Evolutionary conservation across 2,329 filamentous ascomycete genomes (phyloP), one percentile per base, ranked within the genome.

Genomic region (Dothideomycetidae sp.): DNA sequence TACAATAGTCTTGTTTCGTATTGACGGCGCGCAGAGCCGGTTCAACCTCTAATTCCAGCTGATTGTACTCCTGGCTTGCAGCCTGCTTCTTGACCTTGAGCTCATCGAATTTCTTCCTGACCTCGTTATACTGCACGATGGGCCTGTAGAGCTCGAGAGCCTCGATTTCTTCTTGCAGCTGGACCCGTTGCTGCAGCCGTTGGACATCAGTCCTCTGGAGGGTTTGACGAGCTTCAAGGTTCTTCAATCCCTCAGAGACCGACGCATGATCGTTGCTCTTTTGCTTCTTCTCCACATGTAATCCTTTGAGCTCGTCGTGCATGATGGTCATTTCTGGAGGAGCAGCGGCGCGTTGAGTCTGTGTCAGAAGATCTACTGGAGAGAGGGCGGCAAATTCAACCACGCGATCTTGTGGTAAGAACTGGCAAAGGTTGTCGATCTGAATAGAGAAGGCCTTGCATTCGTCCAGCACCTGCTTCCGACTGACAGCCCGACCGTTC

Each of bases 401-500:
- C 1, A 98, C 90, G 48, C 86, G 81, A 54, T 98, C 90, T 57
- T 98, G 90, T 0, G 90, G 90, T 31, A 98, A 63, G 50, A 98
- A 98, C 55, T 98, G 90, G 56, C 90, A 98, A 2, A 98, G 68
- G 49, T 98, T 98, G 63, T 98, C 90, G 46, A 96, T 83, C 57
- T 98, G 90, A 36, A 98, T 96, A 33, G 79, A 79, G 50, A 93
- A 75, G 7, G 67, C 68, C 42, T 66, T 71, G 43, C 78, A 80
- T 33, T 93, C 62, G 7, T 67, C 60, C 48, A 79, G 67, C 5
- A 96, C 68, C 3, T 66, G 66, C 50, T 77, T 79, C 44, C 75
- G 71, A 1, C 56, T 57, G 7, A 67, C 67, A 4, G 66, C 68
- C 44, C 67, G 71, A 29, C 76, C 77, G 53, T 94, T 78, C 19